Base-by-base conservation (phyloP, 2,329 filamentous ascomycete genomes). In the Colletotrichum orchidophilum region DNA sequence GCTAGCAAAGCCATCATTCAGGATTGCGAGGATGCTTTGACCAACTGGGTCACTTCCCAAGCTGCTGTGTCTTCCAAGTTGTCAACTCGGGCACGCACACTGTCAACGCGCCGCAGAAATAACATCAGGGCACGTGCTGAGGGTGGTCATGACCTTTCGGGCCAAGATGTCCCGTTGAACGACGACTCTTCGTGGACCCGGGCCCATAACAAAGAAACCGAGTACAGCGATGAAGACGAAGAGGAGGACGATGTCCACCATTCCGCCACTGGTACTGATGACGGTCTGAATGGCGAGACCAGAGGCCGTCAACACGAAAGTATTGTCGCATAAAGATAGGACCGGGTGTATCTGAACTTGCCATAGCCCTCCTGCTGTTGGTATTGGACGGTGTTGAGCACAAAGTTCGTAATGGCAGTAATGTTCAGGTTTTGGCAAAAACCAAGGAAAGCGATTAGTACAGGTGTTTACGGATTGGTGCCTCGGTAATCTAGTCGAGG, bases 1-100 rank as follows among this genome's bases (percentile, higher is more conserved):
- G 95, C 95, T 73, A 97, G 94, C 89, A 98, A 98, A 86, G 96
- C 93, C 74, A 98, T 99, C 83, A 98, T 99, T 79, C 96, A 99
- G 85, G 96, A 99, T 83, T 99, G 96, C 82, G 96, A 99, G 84
- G 95, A 98, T 80, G 90, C 96, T 1, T 91, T 99, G 72, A 98
- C 95, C 81, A 98, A 97, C 87, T 99, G 96, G 96, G 95, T 98
- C 49, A 89, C 91, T 69, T 92, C 94, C 78, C 96, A 97, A 79
- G 96, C 96, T 6, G 92, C 94, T 55, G 95, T 99, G 76, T 93
- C 89, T 67, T 92, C 95, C 74, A 95, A 94, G 81, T 90, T 99
- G 59, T 97, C 94, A 5, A 93, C 92, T 21, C 94, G 96, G 71
- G 91, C 96, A 50, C 94, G 95, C 76, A 97, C 92, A 18, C 89